Base-by-base conservation (phyloP, 768 basidiomycete species). In the Clitopilus hobsonii region DNA sequence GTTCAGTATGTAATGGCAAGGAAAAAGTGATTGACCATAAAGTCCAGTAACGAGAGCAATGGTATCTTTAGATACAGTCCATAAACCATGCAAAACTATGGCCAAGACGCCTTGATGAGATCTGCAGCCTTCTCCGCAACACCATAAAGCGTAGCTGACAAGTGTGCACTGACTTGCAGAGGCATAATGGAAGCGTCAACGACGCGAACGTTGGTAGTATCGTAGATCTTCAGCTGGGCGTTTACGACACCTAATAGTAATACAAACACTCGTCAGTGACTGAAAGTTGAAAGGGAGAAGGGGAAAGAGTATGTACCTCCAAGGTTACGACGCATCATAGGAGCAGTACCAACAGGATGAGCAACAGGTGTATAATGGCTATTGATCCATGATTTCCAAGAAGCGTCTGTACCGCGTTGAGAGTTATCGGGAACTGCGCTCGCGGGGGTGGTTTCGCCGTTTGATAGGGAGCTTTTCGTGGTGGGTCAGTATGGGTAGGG, bases 101-200 rank as follows among this genome's bases (percentile, higher is more conserved):
- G 41, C 41, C 41, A 45, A 45, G 68, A 58, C 5, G 75, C 75
- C 59, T 77, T 78, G 63, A 80, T 80, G 32, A 82, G 59, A 56
- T 78, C 75, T 3, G 78, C 79, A 16, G 79, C 79, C 62, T 80
- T 80, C 67, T 81, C 81, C 6, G 79, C 79, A n/a, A 84, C 69
- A 20, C 76, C 80, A 59, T 79, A 83, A 29, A 81, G 62, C 54
- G 80, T 78, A 11, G 75, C 70, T 27, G 70, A 71, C 53, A 79
- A 54, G 57, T 79, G 77, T 2, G 77, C 77, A 55, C 75, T 75
- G 41, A 82, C 60, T 53, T 80, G 77, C 32, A 78, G 54, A 6
- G 81, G 80, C 57, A 80, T 63, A 6, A 81, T 61, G 29, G 75
- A 77, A 16, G 78, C 77, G 61, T 82, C 82, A 0, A 78, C 77